Conservation (phyloP, 768 basidiomycete genomes). For the Pleurotus tuber-regium region DNA sequence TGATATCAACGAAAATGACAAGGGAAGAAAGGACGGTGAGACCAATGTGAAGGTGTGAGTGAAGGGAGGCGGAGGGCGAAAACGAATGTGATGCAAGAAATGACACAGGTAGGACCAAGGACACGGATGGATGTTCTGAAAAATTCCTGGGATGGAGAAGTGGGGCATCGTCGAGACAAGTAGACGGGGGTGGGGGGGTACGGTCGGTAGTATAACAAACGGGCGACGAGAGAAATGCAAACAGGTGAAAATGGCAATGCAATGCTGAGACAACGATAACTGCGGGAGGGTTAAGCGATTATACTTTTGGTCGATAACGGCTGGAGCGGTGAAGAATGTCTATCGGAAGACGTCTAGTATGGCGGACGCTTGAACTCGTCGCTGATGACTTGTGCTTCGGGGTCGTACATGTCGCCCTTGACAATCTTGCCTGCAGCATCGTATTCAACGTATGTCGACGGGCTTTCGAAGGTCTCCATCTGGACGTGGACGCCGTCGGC, state of each 20-base stretch:
- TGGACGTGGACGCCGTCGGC: constrained; percentile 44
- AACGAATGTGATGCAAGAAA: not conserved
- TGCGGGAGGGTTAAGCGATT: not conserved
- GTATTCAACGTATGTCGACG: constrained; percentile 44
- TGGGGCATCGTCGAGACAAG: not conserved
- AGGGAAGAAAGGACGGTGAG: not conserved
- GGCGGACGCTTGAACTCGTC: constrained; percentile 65
- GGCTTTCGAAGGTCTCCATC: constrained; percentile 32
- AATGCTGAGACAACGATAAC: not conserved
- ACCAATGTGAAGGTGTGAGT: not conserved
- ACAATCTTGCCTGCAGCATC: constrained; percentile 55
- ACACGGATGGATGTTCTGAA: not conserved
- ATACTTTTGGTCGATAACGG: not conserved
- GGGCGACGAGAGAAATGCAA: too few relatives aligned
- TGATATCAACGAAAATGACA: not conserved
- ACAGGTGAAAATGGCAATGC: too few relatives aligned
- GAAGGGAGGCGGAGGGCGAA: not conserved
- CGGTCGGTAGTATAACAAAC: not conserved
- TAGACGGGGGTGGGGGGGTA: not conserved
- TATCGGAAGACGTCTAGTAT: constrained; percentile 26
- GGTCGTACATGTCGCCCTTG: constrained; percentile 46
- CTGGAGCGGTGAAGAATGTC: not conserved
- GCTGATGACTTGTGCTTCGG: constrained; percentile 56
- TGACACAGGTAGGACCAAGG: not conserved
- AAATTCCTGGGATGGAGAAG: not conserved